Percentiles rank a stretch among this genome's conserved stretches.
Evolutionary conservation across 768 basidiomycete genomes (phyloP).

Genomic region (Solioccasus polychromus): DNA sequence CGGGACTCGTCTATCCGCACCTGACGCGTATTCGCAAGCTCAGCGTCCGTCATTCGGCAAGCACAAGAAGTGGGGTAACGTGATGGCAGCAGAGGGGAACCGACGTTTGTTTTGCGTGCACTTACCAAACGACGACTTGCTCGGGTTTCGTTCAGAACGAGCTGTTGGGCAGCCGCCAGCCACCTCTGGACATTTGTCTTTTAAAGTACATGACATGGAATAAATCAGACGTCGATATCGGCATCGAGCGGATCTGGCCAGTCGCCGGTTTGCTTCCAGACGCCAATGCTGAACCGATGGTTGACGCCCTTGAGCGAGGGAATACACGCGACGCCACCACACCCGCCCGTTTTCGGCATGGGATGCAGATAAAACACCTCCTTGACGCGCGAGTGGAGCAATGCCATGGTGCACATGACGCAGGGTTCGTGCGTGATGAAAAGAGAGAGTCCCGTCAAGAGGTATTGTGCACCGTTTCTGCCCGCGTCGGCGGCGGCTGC

Average conservation of each 20-base stretch:
- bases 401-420: constrained; percentile 96
- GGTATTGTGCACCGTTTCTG: constrained; percentile 76
- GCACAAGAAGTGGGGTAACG: constrained; percentile 68
- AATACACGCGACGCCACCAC: constrained; percentile 72
- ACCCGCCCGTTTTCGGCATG: constrained; percentile 81
- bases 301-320: constrained; percentile 85
- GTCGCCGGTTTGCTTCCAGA: constrained; percentile 47
- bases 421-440: constrained; percentile 97
- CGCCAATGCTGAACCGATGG: constrained; percentile 75
- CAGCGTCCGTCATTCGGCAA: constrained; percentile 59
- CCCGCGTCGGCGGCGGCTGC: constrained; percentile 13
- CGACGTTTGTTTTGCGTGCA: no score
- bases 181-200: no score
- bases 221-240: constrained; percentile 29
- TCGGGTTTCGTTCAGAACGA: no score
- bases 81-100: no score
- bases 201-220: neutral
- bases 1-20: constrained; percentile 66
- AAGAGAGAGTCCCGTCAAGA: constrained; percentile 78
- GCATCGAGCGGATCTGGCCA: constrained; percentile 18
- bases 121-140: no score
- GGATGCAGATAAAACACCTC: constrained; percentile 74
- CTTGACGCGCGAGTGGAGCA: constrained; percentile 91
- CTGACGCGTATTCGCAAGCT: constrained; percentile 65
- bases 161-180: no score